A percentile compares a stretch with the other conserved stretches of the same genome.
Conservation (phyloP, 129 eudicot species). For the Escallonia herrerae region DNA sequence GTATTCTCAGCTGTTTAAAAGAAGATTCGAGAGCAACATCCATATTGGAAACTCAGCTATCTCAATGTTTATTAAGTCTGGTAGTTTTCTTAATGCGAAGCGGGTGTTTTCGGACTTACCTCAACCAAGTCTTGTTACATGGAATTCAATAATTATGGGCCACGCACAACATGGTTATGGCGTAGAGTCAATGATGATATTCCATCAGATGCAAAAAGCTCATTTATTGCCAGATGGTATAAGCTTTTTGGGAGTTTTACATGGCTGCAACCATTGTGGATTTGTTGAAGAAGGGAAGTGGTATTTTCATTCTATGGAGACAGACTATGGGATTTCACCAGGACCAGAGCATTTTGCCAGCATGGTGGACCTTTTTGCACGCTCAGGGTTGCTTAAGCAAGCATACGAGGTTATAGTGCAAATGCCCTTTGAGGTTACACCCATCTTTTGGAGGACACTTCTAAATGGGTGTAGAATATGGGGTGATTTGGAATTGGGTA, state of each 20-base stretch:
- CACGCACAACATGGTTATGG: slow-evolving; percentile 13
- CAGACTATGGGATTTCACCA: slow-evolving; percentile 14
- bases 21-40: slow-evolving; percentile 10
- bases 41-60: slow-evolving; percentile 11
- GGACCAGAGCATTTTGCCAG: slow-evolving; percentile 15
- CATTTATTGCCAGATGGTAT: slow-evolving; percentile 1
- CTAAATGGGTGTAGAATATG: slow-evolving; percentile 16
- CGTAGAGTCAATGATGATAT: slow-evolving; percentile 2
- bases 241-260: slow-evolving; percentile 12
- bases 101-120: neutral
- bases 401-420: slow-evolving; percentile 7
- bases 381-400: slow-evolving; percentile 12
- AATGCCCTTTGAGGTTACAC: slow-evolving; percentile 17
- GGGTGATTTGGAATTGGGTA: slow-evolving; percentile 8
- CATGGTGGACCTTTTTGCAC: slow-evolving; percentile 19
- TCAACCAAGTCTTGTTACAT: slow-evolving; percentile 10
- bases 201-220: slow-evolving; percentile 24
- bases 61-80: slow-evolving; percentile 13
- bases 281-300: slow-evolving; percentile 11
- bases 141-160: slow-evolving; percentile 18
- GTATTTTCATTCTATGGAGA: slow-evolving; percentile 13
- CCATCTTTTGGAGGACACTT: slow-evolving; percentile 17
- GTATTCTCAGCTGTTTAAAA: slow-evolving; percentile 7
- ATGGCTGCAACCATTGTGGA: slow-evolving; percentile 14
- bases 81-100: slow-evolving; percentile 8